A percentile compares a stretch with the other conserved stretches of the same genome.
phyloP scores from a whole-genome alignment of 306 rosid species.

The apple (Malus domestica) region DNA sequence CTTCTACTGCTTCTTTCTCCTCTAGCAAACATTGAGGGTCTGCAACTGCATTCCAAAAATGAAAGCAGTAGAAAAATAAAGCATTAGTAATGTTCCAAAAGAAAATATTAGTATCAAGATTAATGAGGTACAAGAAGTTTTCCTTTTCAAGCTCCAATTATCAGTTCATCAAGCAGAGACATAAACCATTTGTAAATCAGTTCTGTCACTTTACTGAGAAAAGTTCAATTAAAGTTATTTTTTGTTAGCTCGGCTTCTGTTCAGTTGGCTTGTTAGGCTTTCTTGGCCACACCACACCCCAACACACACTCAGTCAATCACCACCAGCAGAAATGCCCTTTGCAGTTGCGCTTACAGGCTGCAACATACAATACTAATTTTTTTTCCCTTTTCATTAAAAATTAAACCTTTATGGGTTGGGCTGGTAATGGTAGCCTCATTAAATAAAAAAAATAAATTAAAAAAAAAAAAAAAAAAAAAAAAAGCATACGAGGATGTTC shows the following conservation, averaged over 20 bases:
- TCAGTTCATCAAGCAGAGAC: not conserved
- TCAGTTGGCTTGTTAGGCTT: not conserved
- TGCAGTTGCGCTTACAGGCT: not conserved
- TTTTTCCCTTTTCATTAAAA: not conserved
- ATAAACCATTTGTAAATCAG: not conserved
- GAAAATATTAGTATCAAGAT: not conserved
- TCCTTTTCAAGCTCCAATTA: not conserved
- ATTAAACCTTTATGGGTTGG: not conserved
- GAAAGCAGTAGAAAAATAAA: conserved; percentile 13
- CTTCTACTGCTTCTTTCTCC: conserved; percentile 73
- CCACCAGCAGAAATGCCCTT: not conserved
- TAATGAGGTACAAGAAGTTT: not conserved
- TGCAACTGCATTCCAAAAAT: conserved; percentile 56
- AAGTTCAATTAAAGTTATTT: not conserved
- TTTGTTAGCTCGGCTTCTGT: not conserved
- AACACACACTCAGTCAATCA: not conserved
- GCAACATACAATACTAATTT: not conserved
- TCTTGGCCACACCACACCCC: not conserved
- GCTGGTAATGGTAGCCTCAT: not conserved
- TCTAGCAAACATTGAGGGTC: conserved; percentile 89
- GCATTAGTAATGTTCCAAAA: not conserved
- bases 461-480: too few relatives aligned
- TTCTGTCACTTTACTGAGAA: not conserved
- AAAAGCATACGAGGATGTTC: not conserved
- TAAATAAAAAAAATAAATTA: too few relatives aligned